These are phyloP conservation scores for Hericium coralloides DNA, from an alignment of 768 basidiomycete genomes.

Conservation along the genomic window DNA sequence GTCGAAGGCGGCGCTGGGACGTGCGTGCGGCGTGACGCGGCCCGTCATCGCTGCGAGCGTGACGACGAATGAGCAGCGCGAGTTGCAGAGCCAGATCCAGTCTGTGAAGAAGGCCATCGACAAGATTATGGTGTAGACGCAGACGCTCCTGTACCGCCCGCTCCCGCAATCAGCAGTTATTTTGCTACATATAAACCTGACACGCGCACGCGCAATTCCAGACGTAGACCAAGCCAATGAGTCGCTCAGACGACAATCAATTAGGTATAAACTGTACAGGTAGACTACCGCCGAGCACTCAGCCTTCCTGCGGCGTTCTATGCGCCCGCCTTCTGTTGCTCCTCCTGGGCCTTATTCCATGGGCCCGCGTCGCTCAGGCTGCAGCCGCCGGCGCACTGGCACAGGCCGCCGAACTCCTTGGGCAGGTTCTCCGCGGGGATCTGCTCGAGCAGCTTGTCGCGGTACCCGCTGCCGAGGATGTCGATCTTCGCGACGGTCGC, in stretches of 20 bases:
- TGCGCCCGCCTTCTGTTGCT: neutral
- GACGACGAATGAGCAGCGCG: constrained; percentile 92
- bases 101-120: constrained; percentile 80
- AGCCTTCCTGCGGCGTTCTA: neutral
- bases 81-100: constrained; percentile 82
- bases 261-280: constrained; percentile 3
- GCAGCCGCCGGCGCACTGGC: constrained; percentile 73
- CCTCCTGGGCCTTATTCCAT: constrained; percentile 45
- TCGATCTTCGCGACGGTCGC: constrained; percentile 94
- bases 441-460: constrained; percentile 69
- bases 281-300: neutral
- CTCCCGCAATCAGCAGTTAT: too few species aligned
- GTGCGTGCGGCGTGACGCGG: constrained; percentile 91
- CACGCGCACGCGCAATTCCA: too few species aligned
- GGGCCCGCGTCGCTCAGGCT: constrained; percentile 86
- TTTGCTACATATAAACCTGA: too few species aligned
- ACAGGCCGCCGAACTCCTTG: constrained; percentile 74
- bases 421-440: constrained; percentile 82
- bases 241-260: neutral
- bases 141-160: too few species aligned
- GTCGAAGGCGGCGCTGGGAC: constrained; percentile 92
- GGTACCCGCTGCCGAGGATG: constrained; percentile 66
- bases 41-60: constrained; percentile 94
- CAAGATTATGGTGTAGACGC: constrained; percentile 41
- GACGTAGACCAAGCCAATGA: neutral